Conservation (phyloP, 1,139 yeast genomes). For the Pichia sp. region DNA sequence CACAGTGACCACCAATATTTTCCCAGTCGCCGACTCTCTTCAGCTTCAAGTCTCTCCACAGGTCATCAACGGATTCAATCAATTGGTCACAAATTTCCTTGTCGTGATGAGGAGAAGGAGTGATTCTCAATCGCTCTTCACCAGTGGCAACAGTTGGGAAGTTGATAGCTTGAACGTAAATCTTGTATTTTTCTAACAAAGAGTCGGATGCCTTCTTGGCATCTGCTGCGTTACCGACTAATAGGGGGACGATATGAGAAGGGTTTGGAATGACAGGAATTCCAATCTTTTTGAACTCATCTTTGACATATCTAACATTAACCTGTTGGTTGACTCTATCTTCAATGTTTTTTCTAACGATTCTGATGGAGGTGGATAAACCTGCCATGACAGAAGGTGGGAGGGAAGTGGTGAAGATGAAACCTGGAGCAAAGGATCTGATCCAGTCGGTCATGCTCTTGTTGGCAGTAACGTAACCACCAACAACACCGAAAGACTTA, state of each 20-base stretch:
- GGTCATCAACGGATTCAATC: constrained; percentile 72
- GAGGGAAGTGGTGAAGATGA: constrained; percentile 89
- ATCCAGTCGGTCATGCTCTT: constrained; percentile 86
- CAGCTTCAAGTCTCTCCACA: constrained; percentile 70
- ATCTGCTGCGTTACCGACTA: constrained; percentile 89
- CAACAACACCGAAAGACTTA: constrained; percentile 94
- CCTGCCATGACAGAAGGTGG: constrained; percentile 99
- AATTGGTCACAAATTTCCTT: constrained; percentile 71
- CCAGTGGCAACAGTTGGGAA: constrained; percentile 98
- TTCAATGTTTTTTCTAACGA: constrained; percentile 70
- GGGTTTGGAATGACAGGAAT: constrained; percentile 98
- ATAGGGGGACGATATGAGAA: constrained; percentile 91
- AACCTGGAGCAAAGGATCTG: constrained; percentile 95
- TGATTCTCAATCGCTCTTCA: constrained; percentile 89
- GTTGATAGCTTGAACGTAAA: constrained; percentile 96
- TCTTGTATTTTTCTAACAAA: constrained; percentile 75
- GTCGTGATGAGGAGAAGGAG: constrained; percentile 97
- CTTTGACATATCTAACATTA: constrained; percentile 81
- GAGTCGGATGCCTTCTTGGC: constrained; percentile 90
- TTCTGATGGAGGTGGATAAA: constrained; percentile 79
- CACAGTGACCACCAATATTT: constrained; percentile 76
- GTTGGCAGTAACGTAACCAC: constrained; percentile 95
- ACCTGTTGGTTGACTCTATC: constrained; percentile 83
- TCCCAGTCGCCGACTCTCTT: constrained; percentile 80
- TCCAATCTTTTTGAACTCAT: constrained; percentile 62